Evolutionary conservation across 495 filamentous ascomycete species (phyloP), one percentile per base, ranked within the genome.

Genomic region (Penicillium longicatenatum): DNA sequence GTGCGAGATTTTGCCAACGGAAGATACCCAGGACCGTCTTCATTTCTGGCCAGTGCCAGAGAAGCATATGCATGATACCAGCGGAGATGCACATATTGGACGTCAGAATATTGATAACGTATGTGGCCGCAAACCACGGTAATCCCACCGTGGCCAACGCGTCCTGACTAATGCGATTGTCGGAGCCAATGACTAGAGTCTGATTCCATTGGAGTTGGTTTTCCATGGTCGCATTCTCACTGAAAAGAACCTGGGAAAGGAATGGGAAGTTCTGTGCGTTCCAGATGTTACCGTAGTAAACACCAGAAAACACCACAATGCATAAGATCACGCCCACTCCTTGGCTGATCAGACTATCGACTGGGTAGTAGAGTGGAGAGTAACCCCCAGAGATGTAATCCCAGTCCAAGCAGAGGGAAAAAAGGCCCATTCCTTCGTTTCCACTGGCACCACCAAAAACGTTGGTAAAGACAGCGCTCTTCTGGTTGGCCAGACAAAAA

Each of bases 101-200:
- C 54, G 66, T 68, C 21, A 73, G 61, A 60, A 73, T 60, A 0
- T 60, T 52, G 45, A 66, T 70, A 1, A 66, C 70, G 52, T 81
- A 83, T 3, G 68, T 72, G 3, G 71, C 79, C 4, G 76, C 74
- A 2, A 85, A 55, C 4, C 59, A 64, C 0, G 82, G 80, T 14
- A 75, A 43, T 12, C 80, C 78, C 41, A 70, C 35, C 17, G 75
- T 50, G 6, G 39, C 53, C 31, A 82, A 46, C 7, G 68, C 64
- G 2, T 59, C 50, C 22, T 65, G 53, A 54, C 77, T 60, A 26
- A 82, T 60, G 11, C 71, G 72, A 54, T 71, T 71, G 22, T 33
- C 12, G 20, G 55, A 65, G 10, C 65, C 65, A 7, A 65, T 60
- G 9, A 16, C 43, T n/a, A 39, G 10, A 67, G 50, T 26, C 20